Evolutionary conservation across 1,284 basidiomycete species (phyloP).

Genomic region (Moniliella sp.): DNA sequence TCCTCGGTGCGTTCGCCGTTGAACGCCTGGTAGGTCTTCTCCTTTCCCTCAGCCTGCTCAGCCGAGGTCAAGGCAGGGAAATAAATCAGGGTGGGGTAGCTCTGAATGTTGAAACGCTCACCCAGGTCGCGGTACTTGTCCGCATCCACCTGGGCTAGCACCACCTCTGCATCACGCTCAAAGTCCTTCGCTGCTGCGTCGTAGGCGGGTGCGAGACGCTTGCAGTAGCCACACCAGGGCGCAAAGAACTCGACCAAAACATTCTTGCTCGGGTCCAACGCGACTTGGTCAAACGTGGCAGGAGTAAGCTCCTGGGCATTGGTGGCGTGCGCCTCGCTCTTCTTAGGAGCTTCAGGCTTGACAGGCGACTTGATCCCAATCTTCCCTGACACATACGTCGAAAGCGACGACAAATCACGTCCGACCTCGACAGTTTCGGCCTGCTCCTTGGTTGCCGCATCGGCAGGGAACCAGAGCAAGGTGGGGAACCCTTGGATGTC

Average conservation of each 20-base stretch:
- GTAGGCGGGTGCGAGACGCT: constrained; percentile 63
- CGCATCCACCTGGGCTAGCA: no score
- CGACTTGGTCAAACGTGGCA: constrained; percentile 55
- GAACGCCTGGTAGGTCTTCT: constrained; percentile 44
- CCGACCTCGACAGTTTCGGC: constrained; percentile 53
- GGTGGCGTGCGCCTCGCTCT: no score
- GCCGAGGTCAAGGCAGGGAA: not conserved
- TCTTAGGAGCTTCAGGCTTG: no score
- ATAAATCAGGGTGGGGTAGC: constrained; percentile 55
- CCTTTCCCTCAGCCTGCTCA: not conserved
- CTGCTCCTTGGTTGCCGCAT: constrained; percentile 30
- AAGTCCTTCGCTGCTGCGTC: constrained; percentile 65
- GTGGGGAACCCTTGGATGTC: constrained; percentile 70
- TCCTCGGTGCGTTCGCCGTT: constrained; percentile 45
- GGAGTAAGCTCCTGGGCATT: constrained; percentile 44
- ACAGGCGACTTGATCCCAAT: constrained; percentile 61
- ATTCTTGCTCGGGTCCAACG: constrained; percentile 52
- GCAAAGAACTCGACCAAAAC: constrained; percentile 67
- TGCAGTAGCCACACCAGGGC: constrained; percentile 55
- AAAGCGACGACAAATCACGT: constrained; percentile 59
- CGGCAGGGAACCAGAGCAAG: constrained; percentile 65
- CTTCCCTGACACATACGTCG: constrained; percentile 50
- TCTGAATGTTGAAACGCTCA: constrained; percentile 47
- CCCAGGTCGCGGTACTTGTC: no score
- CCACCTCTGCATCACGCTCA: constrained; percentile 52